Conservation (phyloP, 2,329 filamentous ascomycete species). For the Xylaria sp. region DNA sequence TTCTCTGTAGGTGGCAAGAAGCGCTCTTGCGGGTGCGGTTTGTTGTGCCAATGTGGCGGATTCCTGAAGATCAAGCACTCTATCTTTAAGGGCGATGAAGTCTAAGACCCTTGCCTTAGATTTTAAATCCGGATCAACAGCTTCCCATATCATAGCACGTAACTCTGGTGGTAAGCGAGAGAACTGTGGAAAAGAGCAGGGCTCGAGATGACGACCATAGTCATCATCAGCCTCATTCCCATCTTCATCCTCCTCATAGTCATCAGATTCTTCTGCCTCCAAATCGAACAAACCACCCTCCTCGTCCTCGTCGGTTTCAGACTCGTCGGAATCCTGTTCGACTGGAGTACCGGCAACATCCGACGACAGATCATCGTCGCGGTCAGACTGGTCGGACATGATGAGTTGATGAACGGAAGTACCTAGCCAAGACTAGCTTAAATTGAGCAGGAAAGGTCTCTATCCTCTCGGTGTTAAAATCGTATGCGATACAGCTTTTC, state of each 20-base stretch:
- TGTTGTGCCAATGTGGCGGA: constrained; percentile 42
- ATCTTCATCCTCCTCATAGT: constrained; percentile 32
- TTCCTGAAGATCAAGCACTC: constrained; percentile 32
- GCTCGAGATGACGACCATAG: background rate
- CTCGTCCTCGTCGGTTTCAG: constrained; percentile 36
- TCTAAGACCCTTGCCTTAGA: constrained; percentile 44
- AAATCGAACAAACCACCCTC: constrained; percentile 44
- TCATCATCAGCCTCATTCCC: constrained; percentile 25
- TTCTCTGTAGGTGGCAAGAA: constrained; percentile 48
- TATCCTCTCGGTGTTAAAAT: background rate
- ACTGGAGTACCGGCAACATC: constrained; percentile 8
- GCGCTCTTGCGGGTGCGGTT: constrained; percentile 45
- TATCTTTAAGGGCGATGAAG: background rate
- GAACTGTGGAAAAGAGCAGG: constrained; percentile 50
- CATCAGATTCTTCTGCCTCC: constrained; percentile 47
- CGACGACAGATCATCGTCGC: constrained; percentile 32
- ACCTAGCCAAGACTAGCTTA: background rate
- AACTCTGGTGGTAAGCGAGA: constrained; percentile 49
- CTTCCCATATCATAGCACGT: constrained; percentile 50
- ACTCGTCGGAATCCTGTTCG: constrained; percentile 38
- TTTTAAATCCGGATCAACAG: constrained; percentile 48
- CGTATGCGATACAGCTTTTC: background rate
- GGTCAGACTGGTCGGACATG: constrained; percentile 44
- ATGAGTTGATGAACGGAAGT: constrained; percentile 4
- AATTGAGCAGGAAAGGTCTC: background rate